phyloP scores from a whole-genome alignment of 208 protist species.

The Trypanosoma congolense region DNA sequence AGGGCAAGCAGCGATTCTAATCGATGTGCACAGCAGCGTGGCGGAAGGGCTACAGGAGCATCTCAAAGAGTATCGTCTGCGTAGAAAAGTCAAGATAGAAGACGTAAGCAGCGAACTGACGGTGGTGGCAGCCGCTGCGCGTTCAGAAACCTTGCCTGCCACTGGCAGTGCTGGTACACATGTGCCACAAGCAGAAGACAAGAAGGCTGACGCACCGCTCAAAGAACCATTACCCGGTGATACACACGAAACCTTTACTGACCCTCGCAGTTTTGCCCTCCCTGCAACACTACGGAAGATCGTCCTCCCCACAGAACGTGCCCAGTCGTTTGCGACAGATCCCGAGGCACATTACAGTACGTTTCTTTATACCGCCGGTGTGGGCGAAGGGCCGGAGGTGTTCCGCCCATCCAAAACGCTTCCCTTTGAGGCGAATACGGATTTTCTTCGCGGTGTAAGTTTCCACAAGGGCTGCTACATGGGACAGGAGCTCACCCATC shows the following conservation, averaged over 20 bases:
- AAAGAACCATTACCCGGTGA: background rate
- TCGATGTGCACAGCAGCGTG: conserved; percentile 56
- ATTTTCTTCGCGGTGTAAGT: conserved; percentile 85
- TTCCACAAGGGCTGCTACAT: conserved; percentile 97
- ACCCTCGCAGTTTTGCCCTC: conserved; percentile 47
- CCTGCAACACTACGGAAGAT: conserved; percentile 14
- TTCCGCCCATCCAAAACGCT: conserved; percentile 64
- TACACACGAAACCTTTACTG: conserved; percentile 46
- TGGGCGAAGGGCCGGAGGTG: conserved; percentile 81
- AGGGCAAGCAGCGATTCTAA: conserved; percentile 34
- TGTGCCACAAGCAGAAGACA: background rate
- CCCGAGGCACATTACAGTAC: conserved; percentile 31
- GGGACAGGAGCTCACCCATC: conserved; percentile 93
- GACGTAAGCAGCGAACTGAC: conserved; percentile 39
- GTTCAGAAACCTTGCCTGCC: background rate
- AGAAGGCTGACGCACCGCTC: background rate
- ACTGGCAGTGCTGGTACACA: conserved; percentile 1
- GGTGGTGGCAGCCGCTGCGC: conserved; percentile 31
- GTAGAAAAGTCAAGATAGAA: conserved; percentile 65
- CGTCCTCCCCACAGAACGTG: conserved; percentile 6
- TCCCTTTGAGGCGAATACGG: conserved; percentile 91
- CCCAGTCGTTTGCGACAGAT: conserved; percentile 4
- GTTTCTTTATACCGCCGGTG: conserved; percentile 55
- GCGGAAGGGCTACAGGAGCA: conserved; percentile 42
- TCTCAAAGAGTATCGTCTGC: conserved; percentile 73